These are phyloP conservation scores for Leptographium lundbergii DNA, from an alignment of 2,329 filamentous ascomycete species.

Conservation along the genomic window DNA sequence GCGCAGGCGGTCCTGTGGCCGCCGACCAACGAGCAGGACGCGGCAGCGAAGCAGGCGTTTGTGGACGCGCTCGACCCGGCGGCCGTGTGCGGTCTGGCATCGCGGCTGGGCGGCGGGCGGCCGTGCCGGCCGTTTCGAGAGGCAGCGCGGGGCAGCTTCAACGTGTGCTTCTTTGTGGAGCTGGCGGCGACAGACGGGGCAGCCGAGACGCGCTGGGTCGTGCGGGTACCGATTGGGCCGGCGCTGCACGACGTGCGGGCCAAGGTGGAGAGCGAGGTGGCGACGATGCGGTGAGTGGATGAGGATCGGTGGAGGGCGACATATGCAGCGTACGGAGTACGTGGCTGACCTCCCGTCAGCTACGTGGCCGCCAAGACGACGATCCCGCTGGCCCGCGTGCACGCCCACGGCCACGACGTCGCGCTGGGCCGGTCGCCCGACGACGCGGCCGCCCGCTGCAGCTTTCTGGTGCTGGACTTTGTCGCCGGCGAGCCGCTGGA, in stretches of 20 bases:
- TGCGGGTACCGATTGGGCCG: conserved; percentile 15
- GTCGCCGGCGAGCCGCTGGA: conserved; percentile 13
- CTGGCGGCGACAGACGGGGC: background rate
- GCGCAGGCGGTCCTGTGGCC: background rate
- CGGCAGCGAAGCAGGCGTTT: background rate
- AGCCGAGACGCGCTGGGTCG: conserved; percentile 10
- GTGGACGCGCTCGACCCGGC: background rate
- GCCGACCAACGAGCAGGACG: background rate
- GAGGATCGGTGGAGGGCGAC: conserved; percentile 5
- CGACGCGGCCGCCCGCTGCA: conserved; percentile 2
- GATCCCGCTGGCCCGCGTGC: conserved; percentile 14
- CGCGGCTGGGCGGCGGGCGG: background rate
- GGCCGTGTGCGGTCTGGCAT: conserved; percentile 2
- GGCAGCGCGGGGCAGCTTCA: conserved; percentile 2
- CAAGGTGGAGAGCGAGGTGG: conserved; percentile 17
- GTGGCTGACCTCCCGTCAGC: conserved; percentile 2
- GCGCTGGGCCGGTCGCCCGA: background rate
- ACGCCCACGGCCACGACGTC: conserved; percentile 10
- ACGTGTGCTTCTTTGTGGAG: conserved; percentile 7
- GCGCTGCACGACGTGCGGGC: conserved; percentile 13
- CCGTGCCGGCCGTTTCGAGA: background rate
- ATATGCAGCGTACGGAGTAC: no score
- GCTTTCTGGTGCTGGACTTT: conserved; percentile 14
- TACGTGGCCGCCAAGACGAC: conserved; percentile 13
- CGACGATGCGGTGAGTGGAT: conserved; percentile 11